A percentile compares a stretch with the other conserved stretches of the same genome.
Conservation (phyloP, 305 asterid species). For the Salvia sclarea region DNA sequence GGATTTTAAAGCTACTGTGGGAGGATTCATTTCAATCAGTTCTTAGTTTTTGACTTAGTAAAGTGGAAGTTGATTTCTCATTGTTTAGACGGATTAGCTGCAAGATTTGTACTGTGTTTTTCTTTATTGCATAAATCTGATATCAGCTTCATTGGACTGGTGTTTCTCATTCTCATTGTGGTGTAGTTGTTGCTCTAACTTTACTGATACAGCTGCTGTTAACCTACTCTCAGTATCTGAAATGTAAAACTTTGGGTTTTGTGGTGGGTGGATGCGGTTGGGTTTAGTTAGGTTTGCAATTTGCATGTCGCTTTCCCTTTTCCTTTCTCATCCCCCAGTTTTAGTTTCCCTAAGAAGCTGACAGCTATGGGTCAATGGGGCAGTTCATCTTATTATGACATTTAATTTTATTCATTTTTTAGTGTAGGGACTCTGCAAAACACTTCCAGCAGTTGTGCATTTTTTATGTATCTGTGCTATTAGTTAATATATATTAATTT, state of each 20-base stretch:
- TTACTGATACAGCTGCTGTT: background rate
- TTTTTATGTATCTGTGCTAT: constrained; percentile 4
- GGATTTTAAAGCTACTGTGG: background rate
- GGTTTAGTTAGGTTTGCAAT: constrained; percentile 42
- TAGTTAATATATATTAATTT: background rate
- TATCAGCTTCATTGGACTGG: constrained; percentile 25
- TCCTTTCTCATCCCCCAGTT: constrained; percentile 21
- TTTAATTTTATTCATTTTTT: constrained; percentile 18
- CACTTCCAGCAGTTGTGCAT: background rate
- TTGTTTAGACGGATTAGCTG: constrained; percentile 13
- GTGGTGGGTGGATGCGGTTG: constrained; percentile 38
- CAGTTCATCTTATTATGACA: constrained; percentile 32
- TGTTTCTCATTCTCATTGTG: constrained; percentile 20
- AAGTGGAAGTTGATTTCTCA: constrained; percentile 13
- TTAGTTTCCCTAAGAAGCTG: constrained; percentile 5
- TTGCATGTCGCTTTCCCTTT: constrained; percentile 29
- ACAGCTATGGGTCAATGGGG: constrained; percentile 27
- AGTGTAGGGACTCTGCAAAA: constrained; percentile 5
- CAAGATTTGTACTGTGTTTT: constrained; percentile 14
- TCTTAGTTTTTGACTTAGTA: constrained; percentile 5
- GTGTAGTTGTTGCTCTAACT: constrained; percentile 28
- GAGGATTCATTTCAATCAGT: constrained; percentile 6
- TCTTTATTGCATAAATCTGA: constrained; percentile 24
- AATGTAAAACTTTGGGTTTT: constrained; percentile 13
- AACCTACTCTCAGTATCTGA: background rate